These are phyloP conservation scores for Talaromyces funiculosus DNA, from an alignment of 2,329 filamentous ascomycete genomes.

Conservation along the genomic window DNA sequence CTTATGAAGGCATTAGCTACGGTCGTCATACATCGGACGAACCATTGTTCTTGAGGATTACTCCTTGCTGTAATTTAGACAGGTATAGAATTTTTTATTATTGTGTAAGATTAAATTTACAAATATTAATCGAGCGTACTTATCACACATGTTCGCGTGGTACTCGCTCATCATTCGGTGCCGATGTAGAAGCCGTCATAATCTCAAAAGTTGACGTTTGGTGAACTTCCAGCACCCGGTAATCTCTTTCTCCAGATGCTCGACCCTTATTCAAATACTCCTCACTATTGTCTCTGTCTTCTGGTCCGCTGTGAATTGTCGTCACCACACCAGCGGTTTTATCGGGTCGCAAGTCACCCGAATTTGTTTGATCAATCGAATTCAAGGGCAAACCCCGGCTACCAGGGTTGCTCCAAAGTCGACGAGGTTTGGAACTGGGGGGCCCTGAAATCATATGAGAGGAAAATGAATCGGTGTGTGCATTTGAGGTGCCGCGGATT, in stretches of 20 bases:
- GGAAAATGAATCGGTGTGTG: slow-evolving; percentile 10
- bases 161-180: neutral
- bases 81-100: neutral
- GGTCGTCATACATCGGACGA: neutral
- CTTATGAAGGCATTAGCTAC: neutral
- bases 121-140: neutral
- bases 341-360: neutral
- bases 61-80: neutral
- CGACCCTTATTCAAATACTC: neutral
- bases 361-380: neutral
- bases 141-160: neutral
- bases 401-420: neutral
- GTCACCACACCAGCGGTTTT: neutral
- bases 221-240: neutral
- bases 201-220: neutral
- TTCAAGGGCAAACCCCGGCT: neutral
- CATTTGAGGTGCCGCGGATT: slow-evolving; percentile 34
- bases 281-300: neutral
- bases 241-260: neutral
- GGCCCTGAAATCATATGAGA: neutral
- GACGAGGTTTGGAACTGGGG: neutral
- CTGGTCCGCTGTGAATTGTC: neutral
- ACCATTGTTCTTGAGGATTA: neutral
- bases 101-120: neutral
- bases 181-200: neutral